Percentiles rank a stretch among this genome's conserved stretches.
Evolutionary conservation across 768 basidiomycete genomes (phyloP).

Genomic region (Cystofilobasidium macerans): DNA sequence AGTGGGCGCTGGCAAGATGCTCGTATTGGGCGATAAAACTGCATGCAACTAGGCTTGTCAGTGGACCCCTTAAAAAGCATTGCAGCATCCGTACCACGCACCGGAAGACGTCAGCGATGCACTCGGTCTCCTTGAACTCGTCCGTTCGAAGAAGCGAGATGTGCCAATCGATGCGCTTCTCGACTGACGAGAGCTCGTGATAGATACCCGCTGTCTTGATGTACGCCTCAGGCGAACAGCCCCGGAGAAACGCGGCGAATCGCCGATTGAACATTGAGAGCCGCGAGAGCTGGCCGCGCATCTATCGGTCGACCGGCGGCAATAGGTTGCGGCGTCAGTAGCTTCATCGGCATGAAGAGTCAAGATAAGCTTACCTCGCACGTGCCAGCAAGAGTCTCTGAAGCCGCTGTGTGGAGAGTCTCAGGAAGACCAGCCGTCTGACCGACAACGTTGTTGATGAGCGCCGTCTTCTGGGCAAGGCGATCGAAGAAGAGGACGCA

Average conservation of each 20-base stretch:
- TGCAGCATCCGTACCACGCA: slow-evolving; percentile 41
- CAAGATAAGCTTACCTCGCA: slow-evolving; percentile 58
- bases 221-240: slow-evolving; percentile 76
- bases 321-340: background rate
- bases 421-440: slow-evolving; percentile 75
- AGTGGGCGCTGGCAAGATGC: slow-evolving; percentile 78
- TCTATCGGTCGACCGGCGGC: slow-evolving; percentile 46
- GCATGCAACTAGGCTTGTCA: background rate
- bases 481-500: slow-evolving; percentile 90
- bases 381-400: slow-evolving; percentile 77
- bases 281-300: slow-evolving; percentile 69
- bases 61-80: background rate
- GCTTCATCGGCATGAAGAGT: background rate
- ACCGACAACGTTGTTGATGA: slow-evolving; percentile 71
- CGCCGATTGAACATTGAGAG: slow-evolving; percentile 77
- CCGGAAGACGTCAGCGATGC: slow-evolving; percentile 80
- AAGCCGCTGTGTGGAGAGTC: slow-evolving; percentile 65
- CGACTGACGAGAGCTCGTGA: slow-evolving; percentile 73
- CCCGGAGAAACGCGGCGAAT: slow-evolving; percentile 69
- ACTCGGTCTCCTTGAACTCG: slow-evolving; percentile 88
- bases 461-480: slow-evolving; percentile 70
- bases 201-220: slow-evolving; percentile 58
- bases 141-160: slow-evolving; percentile 71
- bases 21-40: slow-evolving; percentile 91
- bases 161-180: slow-evolving; percentile 85